These are phyloP conservation scores for Musa schizocarpa DNA, from an alignment of 176 grass and related monocot genomes.

Conservation along the genomic window DNA sequence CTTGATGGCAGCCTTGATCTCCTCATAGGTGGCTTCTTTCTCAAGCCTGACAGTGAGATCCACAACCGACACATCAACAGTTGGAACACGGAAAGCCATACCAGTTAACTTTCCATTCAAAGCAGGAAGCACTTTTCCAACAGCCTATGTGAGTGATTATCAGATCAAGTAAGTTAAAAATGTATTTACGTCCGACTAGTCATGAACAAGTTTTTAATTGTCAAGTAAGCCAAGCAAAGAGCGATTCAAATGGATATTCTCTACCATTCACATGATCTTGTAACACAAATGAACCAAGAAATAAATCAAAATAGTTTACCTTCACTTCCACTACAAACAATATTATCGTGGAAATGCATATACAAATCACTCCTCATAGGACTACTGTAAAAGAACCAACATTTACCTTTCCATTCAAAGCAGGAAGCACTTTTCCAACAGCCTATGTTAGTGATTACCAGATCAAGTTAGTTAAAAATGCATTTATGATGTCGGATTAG, in stretches of 20 bases:
- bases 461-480: not conserved
- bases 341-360: no score
- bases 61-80: not conserved
- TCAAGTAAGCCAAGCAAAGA: no score
- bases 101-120: not conserved
- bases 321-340: no score
- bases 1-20: slow-evolving; percentile 8
- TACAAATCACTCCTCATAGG: no score
- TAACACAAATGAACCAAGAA: no score
- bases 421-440: slow-evolving; percentile 6
- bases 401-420: not conserved
- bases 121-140: slow-evolving; percentile 2
- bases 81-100: slow-evolving; percentile 2
- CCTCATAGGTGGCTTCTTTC: not conserved
- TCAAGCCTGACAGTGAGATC: slow-evolving; percentile 8
- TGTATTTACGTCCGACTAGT: not conserved
- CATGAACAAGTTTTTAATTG: no score
- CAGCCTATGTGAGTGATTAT: not conserved
- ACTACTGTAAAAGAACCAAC: no score
- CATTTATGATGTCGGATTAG: not conserved
- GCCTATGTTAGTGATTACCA: not conserved
- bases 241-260: no score
- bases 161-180: not conserved
- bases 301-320: no score
- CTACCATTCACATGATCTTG: no score